Conservation (phyloP, 352 stramenopile species). For the Halophytophthora polymorphica region DNA sequence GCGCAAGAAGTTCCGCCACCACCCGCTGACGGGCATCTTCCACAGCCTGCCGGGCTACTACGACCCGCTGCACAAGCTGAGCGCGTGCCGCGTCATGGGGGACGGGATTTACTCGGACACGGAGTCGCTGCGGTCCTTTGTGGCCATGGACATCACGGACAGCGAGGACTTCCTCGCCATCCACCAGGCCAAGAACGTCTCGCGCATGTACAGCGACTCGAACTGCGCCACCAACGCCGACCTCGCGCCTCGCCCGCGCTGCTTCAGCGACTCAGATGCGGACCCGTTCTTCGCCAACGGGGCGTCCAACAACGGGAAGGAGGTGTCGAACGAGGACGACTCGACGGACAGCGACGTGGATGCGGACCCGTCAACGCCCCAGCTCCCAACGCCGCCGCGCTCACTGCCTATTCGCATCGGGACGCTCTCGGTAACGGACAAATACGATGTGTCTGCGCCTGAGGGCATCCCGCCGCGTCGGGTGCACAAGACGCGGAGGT, state of each 20-base stretch:
- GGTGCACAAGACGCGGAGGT: conserved; percentile 46
- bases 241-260: conserved; percentile 44
- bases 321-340: conserved; percentile 28
- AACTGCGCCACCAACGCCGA: conserved; percentile 38
- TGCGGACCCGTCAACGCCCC: conserved; percentile 18
- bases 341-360: conserved; percentile 27
- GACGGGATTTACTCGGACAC: conserved; percentile 69
- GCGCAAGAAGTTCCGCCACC: conserved; percentile 86
- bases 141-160: conserved; percentile 75
- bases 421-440: conserved; percentile 31
- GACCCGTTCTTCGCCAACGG: conserved; percentile 55
- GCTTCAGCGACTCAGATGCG: conserved; percentile 81
- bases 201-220: conserved; percentile 73
- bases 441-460: conserved; percentile 28
- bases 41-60: conserved; percentile 86
- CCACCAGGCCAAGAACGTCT: conserved; percentile 56
- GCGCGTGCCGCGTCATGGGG: conserved; percentile 59
- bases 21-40: conserved; percentile 86
- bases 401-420: conserved; percentile 15
- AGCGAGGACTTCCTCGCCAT: conserved; percentile 49
- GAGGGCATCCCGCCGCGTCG: conserved; percentile 24
- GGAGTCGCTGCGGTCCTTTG: conserved; percentile 71
- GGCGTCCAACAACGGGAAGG: conserved; percentile 25
- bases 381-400: conserved; percentile 14
- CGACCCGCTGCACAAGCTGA: conserved; percentile 77